Percentiles rank a stretch among this genome's conserved stretches.
phyloP scores from a whole-genome alignment of 148 eudicot species.

The Nepenthes mirabilis region DNA sequence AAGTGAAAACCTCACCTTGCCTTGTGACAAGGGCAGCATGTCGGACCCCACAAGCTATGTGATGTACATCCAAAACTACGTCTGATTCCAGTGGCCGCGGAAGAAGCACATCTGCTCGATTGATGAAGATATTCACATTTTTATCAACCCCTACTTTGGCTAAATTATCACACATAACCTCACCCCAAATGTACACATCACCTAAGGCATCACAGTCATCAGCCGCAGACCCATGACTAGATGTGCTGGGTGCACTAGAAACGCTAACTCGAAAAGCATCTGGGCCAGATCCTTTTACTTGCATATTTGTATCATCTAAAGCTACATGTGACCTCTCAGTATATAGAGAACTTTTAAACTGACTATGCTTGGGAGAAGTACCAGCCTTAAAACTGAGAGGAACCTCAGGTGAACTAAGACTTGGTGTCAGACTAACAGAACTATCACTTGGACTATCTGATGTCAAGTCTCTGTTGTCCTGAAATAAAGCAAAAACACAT shows the following conservation, averaged over 20 bases:
- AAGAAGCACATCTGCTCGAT: constrained; percentile 57
- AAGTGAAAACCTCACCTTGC: constrained; percentile 86
- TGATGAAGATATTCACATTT: constrained; percentile 20
- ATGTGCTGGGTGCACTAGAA: constrained; percentile 88
- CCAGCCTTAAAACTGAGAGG: constrained; percentile 37
- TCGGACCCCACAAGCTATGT: constrained; percentile 76
- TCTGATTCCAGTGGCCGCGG: constrained; percentile 75
- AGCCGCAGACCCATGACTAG: constrained; percentile 86
- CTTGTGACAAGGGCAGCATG: constrained; percentile 82
- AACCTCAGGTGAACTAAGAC: constrained; percentile 62
- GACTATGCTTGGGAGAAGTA: constrained; percentile 47
- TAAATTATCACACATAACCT: constrained; percentile 55
- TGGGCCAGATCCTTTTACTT: constrained; percentile 60
- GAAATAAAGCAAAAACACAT: constrained; percentile 19
- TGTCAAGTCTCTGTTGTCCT: constrained; percentile 72
- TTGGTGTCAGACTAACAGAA: constrained; percentile 49
- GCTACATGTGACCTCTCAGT: constrained; percentile 63
- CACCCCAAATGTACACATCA: constrained; percentile 98
- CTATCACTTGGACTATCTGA: constrained; percentile 74
- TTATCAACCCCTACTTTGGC: constrained; percentile 34
- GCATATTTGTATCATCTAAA: constrained; percentile 74
- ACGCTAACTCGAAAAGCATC: constrained; percentile 86
- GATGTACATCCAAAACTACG: constrained; percentile 71
- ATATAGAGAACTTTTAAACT: constrained; percentile 27
- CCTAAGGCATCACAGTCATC: constrained; percentile 89